Conservation (phyloP, 305 asterid genomes). For the Fraxinus paxiana region DNA sequence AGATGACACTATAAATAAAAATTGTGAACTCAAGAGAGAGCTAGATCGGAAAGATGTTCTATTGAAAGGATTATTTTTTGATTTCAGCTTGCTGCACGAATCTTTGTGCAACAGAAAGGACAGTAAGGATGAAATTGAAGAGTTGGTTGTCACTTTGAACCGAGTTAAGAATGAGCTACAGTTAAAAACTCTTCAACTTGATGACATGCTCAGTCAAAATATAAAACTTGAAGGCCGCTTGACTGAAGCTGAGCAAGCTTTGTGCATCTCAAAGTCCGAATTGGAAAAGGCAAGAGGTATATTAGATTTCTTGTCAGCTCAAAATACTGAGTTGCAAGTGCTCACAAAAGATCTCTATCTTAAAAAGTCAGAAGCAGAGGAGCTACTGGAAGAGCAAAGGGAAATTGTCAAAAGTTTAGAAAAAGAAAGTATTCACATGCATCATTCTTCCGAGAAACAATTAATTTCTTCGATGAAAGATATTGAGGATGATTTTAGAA, state of each 20-base stretch:
- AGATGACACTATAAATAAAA: conserved; percentile 36
- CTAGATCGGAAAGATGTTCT: conserved; percentile 55
- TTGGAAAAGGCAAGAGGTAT: conserved; percentile 47
- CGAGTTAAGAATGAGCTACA: conserved; percentile 58
- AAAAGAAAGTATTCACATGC: conserved; percentile 58
- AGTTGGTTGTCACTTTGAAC: conserved; percentile 46
- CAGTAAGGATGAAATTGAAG: conserved; percentile 58
- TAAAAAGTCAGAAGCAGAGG: conserved; percentile 64
- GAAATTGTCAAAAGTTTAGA: conserved; percentile 60
- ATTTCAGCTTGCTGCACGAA: conserved; percentile 85
- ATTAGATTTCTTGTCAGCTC: conserved; percentile 43
- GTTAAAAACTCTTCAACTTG: conserved; percentile 49
- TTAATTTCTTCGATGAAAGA: conserved; percentile 38
- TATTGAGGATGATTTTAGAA: conserved; percentile 42
- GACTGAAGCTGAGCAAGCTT: conserved; percentile 52
- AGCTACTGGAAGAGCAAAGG: conserved; percentile 56
- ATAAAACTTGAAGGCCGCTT: conserved; percentile 47
- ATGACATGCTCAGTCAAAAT: conserved; percentile 46
- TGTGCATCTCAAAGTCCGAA: conserved; percentile 46
- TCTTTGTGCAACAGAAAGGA: conserved; percentile 71
- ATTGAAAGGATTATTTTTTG: conserved; percentile 77
- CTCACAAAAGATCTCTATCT: conserved; percentile 56
- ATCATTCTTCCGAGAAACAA: conserved; percentile 49
- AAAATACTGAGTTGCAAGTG: conserved; percentile 61
- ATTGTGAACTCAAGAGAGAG: conserved; percentile 53